Percentiles rank a stretch among this genome's conserved stretches.
phyloP scores from a whole-genome alignment of 352 stramenopile genomes.

The Phytophthora pisi region DNA sequence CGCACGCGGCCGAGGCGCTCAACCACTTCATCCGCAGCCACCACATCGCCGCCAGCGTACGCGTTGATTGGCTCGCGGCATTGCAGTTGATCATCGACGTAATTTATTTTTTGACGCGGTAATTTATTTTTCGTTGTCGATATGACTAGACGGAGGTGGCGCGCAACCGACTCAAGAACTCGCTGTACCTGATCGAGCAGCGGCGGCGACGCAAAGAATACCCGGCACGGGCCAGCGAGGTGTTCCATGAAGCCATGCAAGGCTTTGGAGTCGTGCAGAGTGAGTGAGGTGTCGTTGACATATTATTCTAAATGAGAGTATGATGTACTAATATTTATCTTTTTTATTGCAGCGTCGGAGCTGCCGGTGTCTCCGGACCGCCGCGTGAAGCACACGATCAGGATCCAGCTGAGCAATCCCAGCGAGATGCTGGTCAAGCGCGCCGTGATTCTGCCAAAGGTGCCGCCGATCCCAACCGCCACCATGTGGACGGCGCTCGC shows the following conservation, averaged over 20 bases:
- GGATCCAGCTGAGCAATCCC: constrained; percentile 37
- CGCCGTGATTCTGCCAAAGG: constrained; percentile 53
- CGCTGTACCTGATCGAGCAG: constrained; percentile 37
- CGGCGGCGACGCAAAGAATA: constrained; percentile 34
- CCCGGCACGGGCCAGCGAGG: constrained; percentile 27
- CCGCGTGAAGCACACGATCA: constrained; percentile 24
- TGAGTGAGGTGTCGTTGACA: constrained; percentile 28
- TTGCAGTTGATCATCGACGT: neutral
- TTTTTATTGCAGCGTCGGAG: constrained; percentile 51
- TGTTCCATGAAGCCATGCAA: constrained; percentile 47
- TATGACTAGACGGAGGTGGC: constrained; percentile 54
- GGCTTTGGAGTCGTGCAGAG: constrained; percentile 52
- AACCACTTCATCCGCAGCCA: constrained; percentile 75
- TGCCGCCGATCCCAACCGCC: constrained; percentile 53
- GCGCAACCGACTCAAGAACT: constrained; percentile 59
- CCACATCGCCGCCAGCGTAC: constrained; percentile 63
- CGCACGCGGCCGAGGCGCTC: constrained; percentile 61
- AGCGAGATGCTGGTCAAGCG: constrained; percentile 36
- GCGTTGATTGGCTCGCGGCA: constrained; percentile 5
- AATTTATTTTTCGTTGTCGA: neutral
- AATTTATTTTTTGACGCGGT: neutral
- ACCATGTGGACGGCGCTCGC: constrained; percentile 85
- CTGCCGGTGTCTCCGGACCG: constrained; percentile 25
- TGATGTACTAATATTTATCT: neutral
- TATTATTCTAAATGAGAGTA: neutral